Percentiles rank a stretch among this genome's conserved stretches.
Conservation (phyloP, 805 yeast species). For the Saccharomyces paradoxus region DNA sequence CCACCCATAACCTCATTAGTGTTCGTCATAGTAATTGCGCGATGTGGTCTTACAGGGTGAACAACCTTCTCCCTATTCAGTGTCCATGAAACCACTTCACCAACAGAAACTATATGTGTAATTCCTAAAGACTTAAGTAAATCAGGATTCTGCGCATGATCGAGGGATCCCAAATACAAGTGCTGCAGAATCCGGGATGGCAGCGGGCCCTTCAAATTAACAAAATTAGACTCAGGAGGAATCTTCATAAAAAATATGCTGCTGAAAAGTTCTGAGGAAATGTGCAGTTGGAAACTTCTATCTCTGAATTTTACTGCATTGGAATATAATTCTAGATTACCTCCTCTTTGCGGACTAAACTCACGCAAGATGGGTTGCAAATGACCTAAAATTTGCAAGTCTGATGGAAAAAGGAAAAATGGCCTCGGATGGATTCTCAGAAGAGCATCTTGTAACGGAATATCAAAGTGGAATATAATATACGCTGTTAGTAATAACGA, state of each 20-base stretch:
- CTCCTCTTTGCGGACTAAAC: constrained; percentile 44
- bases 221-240: constrained; percentile 21
- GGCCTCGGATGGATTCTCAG: constrained; percentile 72
- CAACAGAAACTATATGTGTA: constrained; percentile 72
- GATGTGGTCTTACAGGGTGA: neutral
- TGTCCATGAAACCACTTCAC: constrained; percentile 66
- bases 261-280: constrained; percentile 29
- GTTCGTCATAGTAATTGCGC: neutral
- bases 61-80: neutral
- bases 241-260: constrained; percentile 26
- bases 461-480: constrained; percentile 58
- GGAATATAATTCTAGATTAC: constrained; percentile 1
- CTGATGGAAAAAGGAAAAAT: constrained; percentile 73
- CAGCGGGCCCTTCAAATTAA: constrained; percentile 49
- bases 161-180: constrained; percentile 74
- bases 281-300: constrained; percentile 11
- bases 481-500: constrained; percentile 67
- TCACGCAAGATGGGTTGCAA: constrained; percentile 53
- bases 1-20: neutral
- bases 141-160: constrained; percentile 68
- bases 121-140: constrained; percentile 61
- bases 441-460: constrained; percentile 56
- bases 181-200: constrained; percentile 83
- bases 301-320: neutral
- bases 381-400: constrained; percentile 55